phyloP scores from a whole-genome alignment of 2,329 filamentous ascomycete species.

The Alternaria infectoria region DNA sequence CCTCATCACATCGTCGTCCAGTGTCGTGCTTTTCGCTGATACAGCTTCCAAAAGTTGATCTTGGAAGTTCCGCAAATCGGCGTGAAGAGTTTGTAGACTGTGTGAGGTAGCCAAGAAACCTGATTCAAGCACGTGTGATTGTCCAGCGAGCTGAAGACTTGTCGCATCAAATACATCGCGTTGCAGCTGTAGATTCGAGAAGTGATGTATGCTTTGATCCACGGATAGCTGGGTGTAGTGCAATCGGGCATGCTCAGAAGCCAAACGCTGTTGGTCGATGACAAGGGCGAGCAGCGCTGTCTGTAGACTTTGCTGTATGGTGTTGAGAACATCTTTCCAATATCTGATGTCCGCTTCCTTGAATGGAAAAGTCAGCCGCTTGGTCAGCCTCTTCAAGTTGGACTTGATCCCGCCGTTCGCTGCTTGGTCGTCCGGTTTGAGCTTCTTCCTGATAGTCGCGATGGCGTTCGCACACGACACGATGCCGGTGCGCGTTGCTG shows the following conservation, averaged over 20 bases:
- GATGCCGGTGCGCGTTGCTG: neutral
- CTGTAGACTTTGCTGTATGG: neutral
- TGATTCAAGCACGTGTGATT: neutral
- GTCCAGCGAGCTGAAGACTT: neutral
- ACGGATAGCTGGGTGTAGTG: neutral
- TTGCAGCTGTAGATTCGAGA: neutral
- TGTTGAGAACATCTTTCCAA: neutral
- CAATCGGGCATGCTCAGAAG: rapidly evolving
- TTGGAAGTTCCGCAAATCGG: too few species aligned
- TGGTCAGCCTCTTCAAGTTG: neutral
- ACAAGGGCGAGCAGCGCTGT: neutral
- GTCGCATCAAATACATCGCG: neutral
- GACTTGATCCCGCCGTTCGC: neutral
- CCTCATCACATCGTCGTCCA: too few species aligned
- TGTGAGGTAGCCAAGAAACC: neutral
- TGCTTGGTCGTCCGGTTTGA: neutral
- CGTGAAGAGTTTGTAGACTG: neutral
- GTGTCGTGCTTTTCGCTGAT: too few species aligned
- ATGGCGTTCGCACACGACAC: neutral
- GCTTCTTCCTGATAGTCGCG: rapidly evolving
- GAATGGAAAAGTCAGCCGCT: neutral
- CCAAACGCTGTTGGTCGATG: neutral
- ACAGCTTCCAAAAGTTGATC: too few species aligned
- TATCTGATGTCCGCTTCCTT: neutral
- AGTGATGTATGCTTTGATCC: neutral